Evolutionary conservation across 1,139 yeast species (phyloP), one percentile per base, ranked within the genome.

Genomic region (Saccharomyces hybrid): DNA sequence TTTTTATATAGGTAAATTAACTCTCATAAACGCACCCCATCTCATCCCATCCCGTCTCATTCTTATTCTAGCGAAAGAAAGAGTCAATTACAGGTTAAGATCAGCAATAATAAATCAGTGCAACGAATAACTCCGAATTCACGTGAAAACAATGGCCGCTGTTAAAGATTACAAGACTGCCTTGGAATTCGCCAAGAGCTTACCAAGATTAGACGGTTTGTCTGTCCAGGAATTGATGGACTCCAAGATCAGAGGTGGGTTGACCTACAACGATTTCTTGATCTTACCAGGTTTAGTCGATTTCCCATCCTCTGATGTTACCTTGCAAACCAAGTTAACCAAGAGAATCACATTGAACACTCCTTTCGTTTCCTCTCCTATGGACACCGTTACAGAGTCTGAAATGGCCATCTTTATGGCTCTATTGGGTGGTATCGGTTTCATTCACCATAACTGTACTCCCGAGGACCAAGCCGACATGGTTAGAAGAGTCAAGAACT

Each of bases 361-460:
- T 52, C 99, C 99, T 59, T 88, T 93, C 65, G 93, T 93, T 60
- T 91, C 98, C 38, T 89, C 97, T 67, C 99, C 99, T 66, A 93
- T 93, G 99, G 99, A 93, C 75, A 93, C 99, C 53, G 99, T 93
- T 60, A 95, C 99, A 57, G 99, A 93, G 78, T 78, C 90, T 61
- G 87, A 84, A 59, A 93, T 93, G 99, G 99, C 99, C 63, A 93
- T 95, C 67, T 85, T 90, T 76, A 91, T 93, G 97, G 98, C 99
- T 64, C 81, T 93, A 64, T 82, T 91, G 66, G 99, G 99, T 72
- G 99, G 99, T 75, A 90, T 93, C 73, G 99, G 99, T 82, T 88
- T 95, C 69, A 85, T 93, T 67, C 99, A 93, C 75, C 98, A 93
- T 79, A 93, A 93, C 80, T 91, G 97, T 77, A 73, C 96, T 57